Base-by-base conservation (phyloP, 2,329 filamentous ascomycete species). In the Epichloe brachyelytri region DNA sequence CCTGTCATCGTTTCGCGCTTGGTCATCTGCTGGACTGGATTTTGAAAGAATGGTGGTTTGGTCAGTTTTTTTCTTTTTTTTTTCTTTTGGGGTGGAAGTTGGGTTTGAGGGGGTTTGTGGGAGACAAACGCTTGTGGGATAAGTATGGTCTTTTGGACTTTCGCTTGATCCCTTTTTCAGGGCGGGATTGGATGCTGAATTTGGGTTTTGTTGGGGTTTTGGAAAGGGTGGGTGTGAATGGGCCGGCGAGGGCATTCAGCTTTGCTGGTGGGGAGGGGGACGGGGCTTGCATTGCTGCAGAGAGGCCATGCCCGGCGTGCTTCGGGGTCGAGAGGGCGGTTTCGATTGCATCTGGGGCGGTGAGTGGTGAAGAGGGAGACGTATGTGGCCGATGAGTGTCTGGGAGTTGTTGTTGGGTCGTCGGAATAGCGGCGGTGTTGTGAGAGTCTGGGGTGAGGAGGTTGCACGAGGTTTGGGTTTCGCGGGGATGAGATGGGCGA, bases 161-260 rank as follows among this genome's bases (percentile, higher is more conserved):
- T 14, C 43, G n/a, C 43, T 49, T 52, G 22, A 43, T 46, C 2
- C 51, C 46, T 19, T 49, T 52, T 7, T 49, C 40, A 4, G 40
- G 10, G 11, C 2, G 4, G 14, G 33, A 1, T 20, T 49, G 17
- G 17, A 22, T 20, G 8, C 7, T 37, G 36, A 19, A 19, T 36
- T 17, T 26, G 43, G 15, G 4, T 45, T 6, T 15, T 37, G n/a
- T 26, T 30, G 26, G 26, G 48, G 22, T 4, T 11, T 19, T 15
- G 41, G 41, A 4, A 26, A 10, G 19, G 14, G 20, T 5, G 14
- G 40, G 40, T 5, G 33, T 43, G 33, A 38, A 37, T 2, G 19
- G 7, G 19, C 33, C 48, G 40, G 40, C 40, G 48, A 38, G 48
- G 19, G 33, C 30, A 30, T 44, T 30, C 14, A 44, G 19, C 6